Base-by-base conservation (phyloP, 768 basidiomycete species). In the Suillus brevipes region DNA sequence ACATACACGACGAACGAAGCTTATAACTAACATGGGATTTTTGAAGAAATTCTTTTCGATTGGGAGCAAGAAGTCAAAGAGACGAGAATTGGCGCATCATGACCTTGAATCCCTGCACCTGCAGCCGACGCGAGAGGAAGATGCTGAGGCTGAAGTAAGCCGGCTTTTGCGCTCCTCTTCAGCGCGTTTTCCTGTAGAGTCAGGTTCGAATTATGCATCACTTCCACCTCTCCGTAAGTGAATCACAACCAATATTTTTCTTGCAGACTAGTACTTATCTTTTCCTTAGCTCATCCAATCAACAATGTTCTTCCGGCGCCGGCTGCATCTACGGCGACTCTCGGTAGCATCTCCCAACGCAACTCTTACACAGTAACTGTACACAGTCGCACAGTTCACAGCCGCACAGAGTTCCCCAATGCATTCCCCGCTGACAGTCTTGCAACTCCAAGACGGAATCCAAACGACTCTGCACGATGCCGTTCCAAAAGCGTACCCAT, bases 331-430 rank as follows among this genome's bases (percentile, higher is more conserved):
- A 81, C 83, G 4, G 71, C 80, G 20, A 88, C 86, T 67, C 72
- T 87, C 37, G 81, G 83, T 7, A 89, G 85, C 70, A 74, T 81
- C 18, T 83, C 79, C 65, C 82, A 80, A 61, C 82, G 83, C 47
- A 85, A 87, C 23, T 89, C 86, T 28, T 94, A 90, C 73, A 87
- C 83, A 49, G 91, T 92, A 61, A 90, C 85, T n/a, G 81, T 94
- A 28, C 88, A 85, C 68, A 76, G 82, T 59, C 88, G 89, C 53
- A 86, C 81, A 65, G 83, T 84, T 6, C 85, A 85, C 63, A 82
- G 85, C 60, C 80, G 82, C 60, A 87, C 89, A 9, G 89, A 89
- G 68, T 89, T 89, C 65, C 88, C 89, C 8, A 80, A 85, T 62
- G 85, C 87, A 28, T 87, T 86, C 67, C 81, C 78, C n/a, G 72